phyloP scores from a whole-genome alignment of 306 rosid genomes.

The Corylus heterophylla region DNA sequence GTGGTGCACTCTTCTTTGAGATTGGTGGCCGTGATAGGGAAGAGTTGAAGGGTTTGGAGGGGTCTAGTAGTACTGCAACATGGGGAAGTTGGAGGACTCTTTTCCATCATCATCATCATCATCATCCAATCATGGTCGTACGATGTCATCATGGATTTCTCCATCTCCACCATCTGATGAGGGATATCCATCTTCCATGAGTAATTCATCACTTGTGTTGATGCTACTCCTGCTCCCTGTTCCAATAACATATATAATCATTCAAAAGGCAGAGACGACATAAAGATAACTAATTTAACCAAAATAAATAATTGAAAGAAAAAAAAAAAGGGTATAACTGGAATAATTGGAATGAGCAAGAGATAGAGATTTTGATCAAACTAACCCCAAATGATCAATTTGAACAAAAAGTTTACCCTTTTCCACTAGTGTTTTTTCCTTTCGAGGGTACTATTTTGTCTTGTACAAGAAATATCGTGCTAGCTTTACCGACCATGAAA shows the following conservation, averaged over 20 bases:
- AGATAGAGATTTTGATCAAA: background rate
- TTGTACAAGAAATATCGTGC: background rate
- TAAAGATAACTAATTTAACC: too few species aligned
- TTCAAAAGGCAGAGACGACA: background rate
- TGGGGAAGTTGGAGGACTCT: constrained; percentile 27
- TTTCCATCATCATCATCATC: constrained; percentile 27
- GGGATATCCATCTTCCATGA: constrained; percentile 37
- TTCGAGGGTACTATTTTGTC: background rate
- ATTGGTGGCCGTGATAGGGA: constrained; percentile 62
- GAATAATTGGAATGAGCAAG: background rate
- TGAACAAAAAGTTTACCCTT: background rate
- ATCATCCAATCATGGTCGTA: constrained; percentile 50
- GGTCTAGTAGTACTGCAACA: constrained; percentile 35
- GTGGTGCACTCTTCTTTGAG: constrained; percentile 55
- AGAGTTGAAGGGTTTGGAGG: constrained; percentile 80
- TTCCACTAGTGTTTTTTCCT: background rate
- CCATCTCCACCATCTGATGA: constrained; percentile 36
- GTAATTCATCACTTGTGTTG: constrained; percentile 35
- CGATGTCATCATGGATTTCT: constrained; percentile 36
- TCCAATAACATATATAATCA: background rate
- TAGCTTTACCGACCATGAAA: background rate
- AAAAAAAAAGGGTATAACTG: too few species aligned
- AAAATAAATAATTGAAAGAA: too few species aligned
- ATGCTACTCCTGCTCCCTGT: constrained; percentile 42
- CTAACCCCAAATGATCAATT: background rate